Evolutionary conservation across 495 filamentous ascomycete genomes (phyloP), one percentile per base, ranked within the genome.

Genomic region (Lichenothelia convexa): DNA sequence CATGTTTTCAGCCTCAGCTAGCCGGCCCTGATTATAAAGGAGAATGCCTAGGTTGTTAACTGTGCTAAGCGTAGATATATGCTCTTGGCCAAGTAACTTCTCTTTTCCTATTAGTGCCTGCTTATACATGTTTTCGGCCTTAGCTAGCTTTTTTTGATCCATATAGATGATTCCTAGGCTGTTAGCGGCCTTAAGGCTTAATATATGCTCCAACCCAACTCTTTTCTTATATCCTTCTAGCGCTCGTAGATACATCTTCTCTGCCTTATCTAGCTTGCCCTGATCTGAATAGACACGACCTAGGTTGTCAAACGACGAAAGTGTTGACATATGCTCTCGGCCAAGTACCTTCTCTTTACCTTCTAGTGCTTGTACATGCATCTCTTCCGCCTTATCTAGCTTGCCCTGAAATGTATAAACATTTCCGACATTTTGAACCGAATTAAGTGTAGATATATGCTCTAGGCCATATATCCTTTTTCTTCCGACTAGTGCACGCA

Each of bases 21-120:
- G n/a, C n/a, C n/a, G n/a, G n/a, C n/a, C n/a, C n/a, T n/a, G n/a
- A n/a, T n/a, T n/a, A n/a, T n/a, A n/a, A n/a, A n/a, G n/a, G n/a
- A n/a, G n/a, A n/a, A n/a, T n/a, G n/a, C n/a, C n/a, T n/a, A n/a
- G n/a, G n/a, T n/a, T n/a, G n/a, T n/a, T n/a, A n/a, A n/a, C n/a
- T n/a, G n/a, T n/a, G n/a, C n/a, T n/a, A 9, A 64, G 56, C 18
- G 61, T 65, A 24, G 47, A 50, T 38, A 43, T 41, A 43, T 63
- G 59, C 43, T 63, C 46, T 36, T 43, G 39, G 23, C 59, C 58
- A 13, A 57, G 43, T 23, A 43, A 43, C 44, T 55, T 52, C 48
- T 63, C 57, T 5, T 42, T 39, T 40, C 48, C 53, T 45, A 24
- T 5, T 23, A 44, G 30, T 19, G 32, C 42, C 31, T 36, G 46